Base-by-base conservation (phyloP, 495 filamentous ascomycete species). In the Aspergillus olivimuriae region DNA sequence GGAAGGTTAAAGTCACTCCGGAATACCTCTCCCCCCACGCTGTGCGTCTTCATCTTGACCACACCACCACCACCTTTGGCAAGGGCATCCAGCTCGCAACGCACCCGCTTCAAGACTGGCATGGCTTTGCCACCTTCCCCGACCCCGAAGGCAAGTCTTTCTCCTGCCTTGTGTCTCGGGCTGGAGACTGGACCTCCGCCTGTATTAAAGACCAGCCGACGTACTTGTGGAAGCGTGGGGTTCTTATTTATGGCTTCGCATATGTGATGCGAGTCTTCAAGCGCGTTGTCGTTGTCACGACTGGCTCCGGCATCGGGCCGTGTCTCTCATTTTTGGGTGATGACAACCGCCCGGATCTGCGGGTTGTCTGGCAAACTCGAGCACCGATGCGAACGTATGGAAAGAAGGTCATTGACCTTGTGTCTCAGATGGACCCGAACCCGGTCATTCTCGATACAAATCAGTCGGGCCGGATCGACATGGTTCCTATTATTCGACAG, bases 301-400 rank as follows among this genome's bases (percentile, higher is more conserved):
- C 87, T 0, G 87, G 87, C 15, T 88, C 84, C 6, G 87, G 87
- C 21, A 91, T 92, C 43, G 87, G 86, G 0, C 87, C 69, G 1
- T 70, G 68, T 37, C 53, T 73, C 20, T 73, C 72, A 0, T 76
- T 74, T 57, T 55, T 77, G n/a, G 68, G 58, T 28, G 70, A 65
- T 44, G 61, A 64, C 0, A 64, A 73, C 39, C 70, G 69, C 7
- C 62, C 74, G 3, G 66, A 65, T 1, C 65, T 76, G 46, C 75
- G 80, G 1, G 67, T 83, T 2, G 60, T 83, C 26, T 83, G 80
- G 80, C 74, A 72, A 34, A 76, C 78, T 10, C 68, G 70, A 3
- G 64, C 67, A 11, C 79, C 79, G 2, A 50, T 65, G 28, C 55
- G 61, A 45, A 81, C 78, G 1, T 83, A 77, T 47, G 75, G 76